A percentile compares a stretch with the other conserved stretches of the same genome.
Conservation (phyloP, 257 asterid species). For the Striga asiatica region DNA sequence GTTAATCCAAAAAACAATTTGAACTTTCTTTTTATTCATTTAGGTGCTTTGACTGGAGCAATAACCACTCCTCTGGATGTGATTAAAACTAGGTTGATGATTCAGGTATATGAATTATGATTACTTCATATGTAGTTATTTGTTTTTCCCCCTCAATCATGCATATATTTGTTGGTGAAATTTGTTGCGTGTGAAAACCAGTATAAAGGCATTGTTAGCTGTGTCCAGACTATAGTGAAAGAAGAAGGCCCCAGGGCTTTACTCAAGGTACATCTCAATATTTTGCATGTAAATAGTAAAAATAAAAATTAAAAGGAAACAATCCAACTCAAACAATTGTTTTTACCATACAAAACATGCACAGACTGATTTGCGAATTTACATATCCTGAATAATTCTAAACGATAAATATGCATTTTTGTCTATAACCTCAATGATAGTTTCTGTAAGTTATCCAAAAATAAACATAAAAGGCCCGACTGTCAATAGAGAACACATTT, state of each 20-base stretch:
- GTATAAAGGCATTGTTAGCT: constrained; percentile 65
- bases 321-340: not conserved
- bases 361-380: no score
- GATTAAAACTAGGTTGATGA: constrained; percentile 91
- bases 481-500: no score
- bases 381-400: no score
- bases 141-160: not conserved
- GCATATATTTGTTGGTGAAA: constrained; percentile 5
- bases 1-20: constrained; percentile 8
- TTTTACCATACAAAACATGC: no score
- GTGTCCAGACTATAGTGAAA: constrained; percentile 71
- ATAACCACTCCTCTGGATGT: constrained; percentile 96
- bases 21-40: not conserved
- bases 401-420: no score
- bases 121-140: not conserved
- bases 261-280: constrained; percentile 59
- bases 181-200: constrained; percentile 38
- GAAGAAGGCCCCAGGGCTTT: constrained; percentile 82
- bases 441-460: no score
- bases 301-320: not conserved
- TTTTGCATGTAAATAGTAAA: not conserved
- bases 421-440: no score
- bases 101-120: constrained; percentile 49
- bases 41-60: constrained; percentile 97
- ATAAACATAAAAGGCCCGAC: no score